phyloP scores from a whole-genome alignment of 768 basidiomycete species.

The Amanita jacksonii region DNA sequence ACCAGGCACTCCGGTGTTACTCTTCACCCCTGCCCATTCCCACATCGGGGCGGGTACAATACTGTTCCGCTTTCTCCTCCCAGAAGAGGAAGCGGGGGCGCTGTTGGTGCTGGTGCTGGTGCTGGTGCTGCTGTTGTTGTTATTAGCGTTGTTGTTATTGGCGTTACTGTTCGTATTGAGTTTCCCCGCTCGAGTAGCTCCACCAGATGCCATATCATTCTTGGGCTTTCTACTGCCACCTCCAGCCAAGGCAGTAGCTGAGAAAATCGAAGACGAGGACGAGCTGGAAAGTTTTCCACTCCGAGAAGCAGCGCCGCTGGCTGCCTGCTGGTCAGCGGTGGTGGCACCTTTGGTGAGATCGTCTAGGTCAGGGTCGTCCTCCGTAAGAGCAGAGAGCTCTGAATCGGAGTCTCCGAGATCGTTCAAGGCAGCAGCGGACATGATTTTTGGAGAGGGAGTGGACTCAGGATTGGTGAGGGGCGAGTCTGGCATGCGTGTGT shows the following conservation, averaged over 20 bases:
- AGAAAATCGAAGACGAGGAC: neutral
- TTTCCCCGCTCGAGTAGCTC: conserved; percentile 10
- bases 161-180: conserved; percentile 7
- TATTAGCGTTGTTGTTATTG: too few species aligned
- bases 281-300: neutral
- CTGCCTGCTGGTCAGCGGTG: neutral
- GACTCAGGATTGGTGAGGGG: conserved; percentile 62
- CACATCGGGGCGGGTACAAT: conserved; percentile 77
- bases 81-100: too few species aligned
- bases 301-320: neutral
- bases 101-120: too few species aligned
- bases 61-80: conserved; percentile 49
- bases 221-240: neutral
- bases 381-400: conserved; percentile 77
- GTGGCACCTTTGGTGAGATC: conserved; percentile 16
- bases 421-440: conserved; percentile 3
- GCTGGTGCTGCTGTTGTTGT: too few species aligned
- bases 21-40: conserved; percentile 55
- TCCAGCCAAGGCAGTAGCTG: neutral
- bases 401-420: conserved; percentile 43
- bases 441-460: conserved; percentile 21
- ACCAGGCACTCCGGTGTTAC: neutral
- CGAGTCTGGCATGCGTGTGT: conserved; percentile 43
- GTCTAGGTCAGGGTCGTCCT: conserved; percentile 56
- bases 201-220: conserved; percentile 7